phyloP scores from a whole-genome alignment of 1,284 basidiomycete genomes.

The Cutaneotrichosporon sp. region DNA sequence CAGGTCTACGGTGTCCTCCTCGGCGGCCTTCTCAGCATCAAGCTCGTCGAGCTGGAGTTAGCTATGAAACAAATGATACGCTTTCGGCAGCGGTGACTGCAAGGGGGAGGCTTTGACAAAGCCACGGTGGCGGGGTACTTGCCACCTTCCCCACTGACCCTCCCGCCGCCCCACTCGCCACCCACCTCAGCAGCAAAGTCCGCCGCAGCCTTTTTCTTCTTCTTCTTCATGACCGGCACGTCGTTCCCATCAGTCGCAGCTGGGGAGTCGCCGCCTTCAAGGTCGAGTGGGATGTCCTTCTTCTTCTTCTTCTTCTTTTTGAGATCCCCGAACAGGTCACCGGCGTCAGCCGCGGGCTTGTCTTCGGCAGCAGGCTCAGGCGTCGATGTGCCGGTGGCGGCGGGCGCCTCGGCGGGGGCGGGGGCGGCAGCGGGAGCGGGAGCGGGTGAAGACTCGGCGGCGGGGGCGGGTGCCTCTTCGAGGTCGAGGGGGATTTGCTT shows the following conservation, averaged over 20 bases:
- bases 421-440: slow-evolving; percentile 29
- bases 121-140: not conserved
- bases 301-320: slow-evolving; percentile 55
- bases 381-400: slow-evolving; percentile 34
- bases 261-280: slow-evolving; percentile 28
- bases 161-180: not conserved
- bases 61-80: not conserved
- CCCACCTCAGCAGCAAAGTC: slow-evolving; percentile 68
- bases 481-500: slow-evolving; percentile 48
- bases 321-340: slow-evolving; percentile 52
- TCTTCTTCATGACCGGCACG: slow-evolving; percentile 54
- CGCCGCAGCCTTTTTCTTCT: slow-evolving; percentile 51
- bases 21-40: slow-evolving; percentile 55
- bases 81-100: not conserved
- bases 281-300: slow-evolving; percentile 48
- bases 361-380: slow-evolving; percentile 27
- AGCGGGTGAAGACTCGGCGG: slow-evolving; percentile 26
- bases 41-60: slow-evolving; percentile 43
- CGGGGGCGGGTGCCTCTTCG: slow-evolving; percentile 38
- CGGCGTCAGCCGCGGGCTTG: slow-evolving; percentile 30
- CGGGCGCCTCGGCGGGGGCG: slow-evolving; percentile 25
- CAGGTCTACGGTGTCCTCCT: slow-evolving; percentile 72
- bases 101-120: too few species aligned
- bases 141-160: not conserved
- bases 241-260: slow-evolving; percentile 41